Percentiles rank a stretch among this genome's conserved stretches.
Conservation (phyloP, 768 basidiomycete genomes). For the Kwoniella shandongensis region DNA sequence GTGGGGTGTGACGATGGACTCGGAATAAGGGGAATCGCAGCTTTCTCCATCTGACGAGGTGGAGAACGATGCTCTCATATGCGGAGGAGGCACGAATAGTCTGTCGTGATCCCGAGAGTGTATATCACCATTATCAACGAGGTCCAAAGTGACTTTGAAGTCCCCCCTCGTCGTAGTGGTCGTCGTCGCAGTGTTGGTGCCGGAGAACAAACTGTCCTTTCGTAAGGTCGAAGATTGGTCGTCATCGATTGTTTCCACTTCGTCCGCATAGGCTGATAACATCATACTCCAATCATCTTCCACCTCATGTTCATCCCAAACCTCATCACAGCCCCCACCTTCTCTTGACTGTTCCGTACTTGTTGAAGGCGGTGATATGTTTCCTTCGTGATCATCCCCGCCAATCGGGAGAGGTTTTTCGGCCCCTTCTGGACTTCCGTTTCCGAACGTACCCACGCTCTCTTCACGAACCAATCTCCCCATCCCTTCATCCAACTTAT, state of each 20-base stretch:
- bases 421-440: background rate
- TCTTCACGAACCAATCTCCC: conserved; percentile 15
- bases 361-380: too few relatives aligned
- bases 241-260: background rate
- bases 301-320: background rate
- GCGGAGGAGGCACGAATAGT: too few relatives aligned
- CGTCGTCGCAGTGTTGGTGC: background rate
- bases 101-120: too few relatives aligned
- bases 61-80: too few relatives aligned
- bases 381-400: background rate
- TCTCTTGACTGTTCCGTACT: background rate
- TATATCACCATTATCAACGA: too few relatives aligned
- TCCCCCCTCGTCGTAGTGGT: too few relatives aligned
- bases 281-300: conserved; percentile 29
- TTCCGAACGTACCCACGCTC: conserved; percentile 15
- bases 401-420: background rate
- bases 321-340: background rate
- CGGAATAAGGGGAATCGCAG: too few relatives aligned
- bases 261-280: conserved; percentile 27
- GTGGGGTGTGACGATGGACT: too few relatives aligned
- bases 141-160: too few relatives aligned
- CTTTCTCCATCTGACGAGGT: too few relatives aligned
- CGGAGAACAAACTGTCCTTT: conserved; percentile 15
- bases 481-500: background rate
- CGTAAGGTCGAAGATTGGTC: background rate